Evolutionary conservation across 345 rosid species (phyloP), one percentile per base, ranked within the genome.

Genomic region (Eucalyptus globulus): DNA sequence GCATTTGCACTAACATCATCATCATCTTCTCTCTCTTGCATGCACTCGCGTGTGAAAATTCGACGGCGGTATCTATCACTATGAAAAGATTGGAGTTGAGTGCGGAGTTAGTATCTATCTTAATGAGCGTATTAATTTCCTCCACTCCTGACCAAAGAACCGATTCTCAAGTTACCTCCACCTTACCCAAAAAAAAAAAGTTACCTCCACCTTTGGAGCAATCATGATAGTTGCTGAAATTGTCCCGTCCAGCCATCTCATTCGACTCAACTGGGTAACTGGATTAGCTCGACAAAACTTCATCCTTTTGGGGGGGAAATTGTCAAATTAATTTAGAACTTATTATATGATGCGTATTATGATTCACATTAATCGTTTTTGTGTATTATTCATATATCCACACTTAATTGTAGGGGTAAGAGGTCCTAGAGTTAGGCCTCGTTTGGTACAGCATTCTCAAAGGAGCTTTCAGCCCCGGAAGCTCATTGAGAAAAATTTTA

Each of bases 401-500:
- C 50, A 49, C 15, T 49, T 49, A 49, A 49, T 49, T 49, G 15
- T 49, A 49, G 50, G 50, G 6, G 14, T 13, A 49, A 49, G 50
- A 49, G 50, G 50, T 49, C 49, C 15, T 13, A 49, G 6, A 49
- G 50, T 12, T 49, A 49, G 50, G 15, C 50, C 2, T 2, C 0
- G 2, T 13, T 49, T 12, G 50, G 6, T 49, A 12, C 6, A 49
- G 15, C 15, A 49, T 49, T 49, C 15, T 15, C 0, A 49, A 49
- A 4, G 4, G 12, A 6, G 12, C 6, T 49, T 49, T 49, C 1
- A 13, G 15, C 6, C 0, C 6, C 2, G 2, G 13, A 49, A 49
- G 50, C 1, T 15, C 49, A 1, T 49, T 49, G 14, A 5, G 50
- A 0, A 49, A 49, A 12, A 0, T 49, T 49, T 49, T 49, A 49